Conservation (phyloP, 129 eudicot species). For the Artemisia annua region DNA sequence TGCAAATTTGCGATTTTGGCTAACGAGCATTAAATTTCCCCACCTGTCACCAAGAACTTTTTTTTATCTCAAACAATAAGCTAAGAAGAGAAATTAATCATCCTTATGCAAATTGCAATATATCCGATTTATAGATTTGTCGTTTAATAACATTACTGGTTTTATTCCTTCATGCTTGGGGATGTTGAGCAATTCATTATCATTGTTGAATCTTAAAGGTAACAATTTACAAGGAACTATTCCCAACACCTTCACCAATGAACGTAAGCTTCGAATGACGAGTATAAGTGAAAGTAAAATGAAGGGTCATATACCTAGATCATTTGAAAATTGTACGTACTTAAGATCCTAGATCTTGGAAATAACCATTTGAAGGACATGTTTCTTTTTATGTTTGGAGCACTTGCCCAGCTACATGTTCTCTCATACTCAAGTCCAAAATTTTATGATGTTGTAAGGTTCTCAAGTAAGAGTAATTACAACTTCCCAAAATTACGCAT, state of each 20-base stretch:
- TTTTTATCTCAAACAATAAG: constrained; percentile 11
- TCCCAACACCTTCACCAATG: constrained; percentile 6
- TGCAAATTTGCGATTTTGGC: no score
- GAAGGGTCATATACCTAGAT: constrained; percentile 27
- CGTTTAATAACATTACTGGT: constrained; percentile 34
- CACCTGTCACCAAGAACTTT: constrained; percentile 1
- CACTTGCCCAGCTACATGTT: constrained; percentile 21
- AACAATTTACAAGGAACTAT: constrained; percentile 35
- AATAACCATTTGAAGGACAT: constrained; percentile 21
- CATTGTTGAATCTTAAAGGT: constrained; percentile 16
- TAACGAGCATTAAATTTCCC: no score
- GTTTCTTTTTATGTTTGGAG: constrained; percentile 30
- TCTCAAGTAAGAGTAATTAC: background rate
- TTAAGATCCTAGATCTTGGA: constrained; percentile 28
- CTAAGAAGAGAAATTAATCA: constrained; percentile 19
- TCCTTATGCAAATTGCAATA: constrained; percentile 10
- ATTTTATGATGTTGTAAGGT: constrained; percentile 16
- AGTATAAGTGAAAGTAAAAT: constrained; percentile 22
- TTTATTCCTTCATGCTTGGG: constrained; percentile 29
- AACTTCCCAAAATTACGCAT: constrained; percentile 24
- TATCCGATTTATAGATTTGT: constrained; percentile 20
- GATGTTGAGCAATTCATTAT: constrained; percentile 11
- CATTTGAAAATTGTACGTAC: constrained; percentile 22
- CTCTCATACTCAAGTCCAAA: constrained; percentile 28
- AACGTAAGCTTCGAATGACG: constrained; percentile 14